Base-by-base conservation (phyloP, 768 basidiomycete genomes). In the Collybiopsis confluens region DNA sequence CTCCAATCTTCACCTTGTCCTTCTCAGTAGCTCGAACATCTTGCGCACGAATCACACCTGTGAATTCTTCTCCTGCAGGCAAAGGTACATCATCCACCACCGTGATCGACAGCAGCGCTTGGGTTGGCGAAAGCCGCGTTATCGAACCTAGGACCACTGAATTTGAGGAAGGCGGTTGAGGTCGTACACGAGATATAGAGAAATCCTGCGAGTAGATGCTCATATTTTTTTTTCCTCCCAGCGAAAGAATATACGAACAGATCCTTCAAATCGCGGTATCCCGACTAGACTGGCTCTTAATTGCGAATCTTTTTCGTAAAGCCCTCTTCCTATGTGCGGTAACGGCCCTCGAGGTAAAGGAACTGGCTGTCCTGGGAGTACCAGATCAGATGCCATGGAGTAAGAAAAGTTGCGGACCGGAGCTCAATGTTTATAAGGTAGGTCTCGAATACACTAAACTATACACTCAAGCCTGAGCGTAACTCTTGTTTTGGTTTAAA, bases 1-100 rank as follows among this genome's bases (percentile, higher is more conserved):
- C 90, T 28, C 85, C 83, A 56, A 95, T 89, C 70, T 89, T 92
- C 55, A 95, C 81, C 61, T 83, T 85, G 71, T 94, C 92, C 61
- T 90, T 93, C 63, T 94, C 92, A 1, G 92, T 94, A 11, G 89
- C 88, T 51, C 94, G 73, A 20, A 97, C 85, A 67, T 97, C 94
- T 68, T 95, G 92, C 4, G 78, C 75, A 30, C 94, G 84, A 58
- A 97, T 90, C 20, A 96, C 86, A 4, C 93, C 93, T 0, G 80
- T 84, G 61, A 94, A 96, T 61, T 96, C 93, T 65, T 95, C 92
- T 26, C 91, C 90, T 7, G 75, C 70, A 35, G 90, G 85, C 44
- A 94, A 74, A 1, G 92, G 90, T 13, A 88, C 74, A 15, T 88
- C 92, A 62, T 97, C 92, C 37, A 95, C 92, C 6, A 92, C 87